These are phyloP conservation scores for Mycena rosella DNA, from an alignment of 768 basidiomycete genomes.

Conservation along the genomic window DNA sequence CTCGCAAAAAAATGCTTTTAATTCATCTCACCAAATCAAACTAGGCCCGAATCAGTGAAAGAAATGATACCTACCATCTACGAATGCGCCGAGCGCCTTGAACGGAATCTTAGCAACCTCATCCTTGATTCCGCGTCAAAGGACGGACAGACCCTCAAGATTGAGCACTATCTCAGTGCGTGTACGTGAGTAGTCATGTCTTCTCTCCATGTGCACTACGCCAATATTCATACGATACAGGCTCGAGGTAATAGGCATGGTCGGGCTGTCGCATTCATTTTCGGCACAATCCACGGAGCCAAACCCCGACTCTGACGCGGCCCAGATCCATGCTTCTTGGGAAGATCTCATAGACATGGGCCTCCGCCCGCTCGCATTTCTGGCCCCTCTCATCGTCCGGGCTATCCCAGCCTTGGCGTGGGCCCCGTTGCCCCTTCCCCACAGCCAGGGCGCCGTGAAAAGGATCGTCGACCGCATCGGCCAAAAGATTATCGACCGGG, in stretches of 20 bases:
- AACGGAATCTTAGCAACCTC: slow-evolving; percentile 38
- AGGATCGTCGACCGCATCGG: slow-evolving; percentile 41
- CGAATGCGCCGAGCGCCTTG: slow-evolving; percentile 44
- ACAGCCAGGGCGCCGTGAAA: slow-evolving; percentile 44
- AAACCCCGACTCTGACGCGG: slow-evolving; percentile 35
- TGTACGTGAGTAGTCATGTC: slow-evolving; percentile 37
- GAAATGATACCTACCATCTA: slow-evolving; percentile 50
- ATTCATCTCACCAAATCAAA: background rate
- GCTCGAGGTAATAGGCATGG: slow-evolving; percentile 48
- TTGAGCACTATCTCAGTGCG: slow-evolving; percentile 37
- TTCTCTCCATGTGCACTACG: background rate
- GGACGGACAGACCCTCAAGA: slow-evolving; percentile 36
- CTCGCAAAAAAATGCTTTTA: background rate
- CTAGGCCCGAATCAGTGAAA: slow-evolving; percentile 51
- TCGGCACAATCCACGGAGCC: slow-evolving; percentile 26
- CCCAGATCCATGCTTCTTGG: slow-evolving; percentile 43
- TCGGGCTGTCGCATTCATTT: slow-evolving; percentile 58
- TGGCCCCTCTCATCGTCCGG: slow-evolving; percentile 46
- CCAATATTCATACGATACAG: slow-evolving; percentile 17
- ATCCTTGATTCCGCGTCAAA: slow-evolving; percentile 32
- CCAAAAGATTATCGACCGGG: slow-evolving; percentile 39
- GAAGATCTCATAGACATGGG: slow-evolving; percentile 35
- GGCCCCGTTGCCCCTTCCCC: slow-evolving; percentile 40
- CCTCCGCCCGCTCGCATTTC: slow-evolving; percentile 38
- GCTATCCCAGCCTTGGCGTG: slow-evolving; percentile 43